Evolutionary conservation across 1,284 basidiomycete species (phyloP), one percentile per base, ranked within the genome.

Genomic region (Ustilago esculenta): DNA sequence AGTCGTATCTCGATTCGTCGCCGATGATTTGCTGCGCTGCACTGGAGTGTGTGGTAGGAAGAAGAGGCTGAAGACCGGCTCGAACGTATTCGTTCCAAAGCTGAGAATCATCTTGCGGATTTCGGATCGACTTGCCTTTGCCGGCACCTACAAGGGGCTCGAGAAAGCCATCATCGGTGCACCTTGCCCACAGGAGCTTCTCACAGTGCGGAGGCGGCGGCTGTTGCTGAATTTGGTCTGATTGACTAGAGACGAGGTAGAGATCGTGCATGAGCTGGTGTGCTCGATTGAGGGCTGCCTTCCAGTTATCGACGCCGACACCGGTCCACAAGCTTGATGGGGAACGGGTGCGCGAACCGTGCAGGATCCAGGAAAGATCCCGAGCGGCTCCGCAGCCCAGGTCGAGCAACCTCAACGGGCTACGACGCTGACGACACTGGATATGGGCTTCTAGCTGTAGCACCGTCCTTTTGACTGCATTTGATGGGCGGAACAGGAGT

Each of bases 261-360:
- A 70, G 56, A 34, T 70, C 67, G 3, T 53, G 15, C 52, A 57
- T 56, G 17, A 70, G 48, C 36, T 45, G 52, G 17, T 56, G 36
- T 4, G 60, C 56, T 5, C 67, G 55, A 14, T 9, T 32, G 34
- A 70, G 55, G 21, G 48, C 60, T 7, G 67, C 67, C 39, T 60
- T 70, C 67, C 67, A 70, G 37, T 57, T 70, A 49, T 70, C 67
- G 32, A 70, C 20, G 17, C 52, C 67, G 18, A 70, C 39, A 18
- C 60, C 67, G 20, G 43, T 48, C 67, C 67, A 70, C 18, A 5
- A 17, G 14, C 14, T 14, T 6, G 53, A 18, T 5, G 23, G 21
- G 5, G 23, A 4, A 20, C 46, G 60, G 20, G 29, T 46, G 32
- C 56, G 60, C 4, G 67, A 70, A 10, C 56, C 60, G 39, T 70